These are phyloP conservation scores for Fusarium brachygibbosum DNA, from an alignment of 2,329 filamentous ascomycete genomes.

Conservation along the genomic window DNA sequence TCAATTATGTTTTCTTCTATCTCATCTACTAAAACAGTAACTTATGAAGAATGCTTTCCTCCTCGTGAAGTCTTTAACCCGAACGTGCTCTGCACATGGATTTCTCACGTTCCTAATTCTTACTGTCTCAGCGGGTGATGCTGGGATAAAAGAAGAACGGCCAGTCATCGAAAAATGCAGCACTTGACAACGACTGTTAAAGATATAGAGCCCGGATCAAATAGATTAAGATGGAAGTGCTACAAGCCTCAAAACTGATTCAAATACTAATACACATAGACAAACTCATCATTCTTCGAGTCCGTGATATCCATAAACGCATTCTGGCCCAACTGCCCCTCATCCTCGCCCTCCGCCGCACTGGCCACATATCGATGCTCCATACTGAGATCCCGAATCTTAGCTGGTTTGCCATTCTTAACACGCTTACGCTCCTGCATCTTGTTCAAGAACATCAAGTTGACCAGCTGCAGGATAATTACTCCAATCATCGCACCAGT, in stretches of 20 bases:
- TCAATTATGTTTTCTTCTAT: too few relatives aligned
- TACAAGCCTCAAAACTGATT: accelerated
- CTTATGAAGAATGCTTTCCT: too few relatives aligned
- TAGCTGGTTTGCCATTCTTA: conserved; percentile 70
- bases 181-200: too few relatives aligned
- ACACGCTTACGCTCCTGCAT: conserved; percentile 68
- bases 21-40: too few relatives aligned
- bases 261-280: conserved; percentile 67
- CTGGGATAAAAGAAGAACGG: too few relatives aligned
- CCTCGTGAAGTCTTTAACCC: too few relatives aligned
- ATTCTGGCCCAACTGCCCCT: conserved; percentile 59
- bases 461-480: conserved; percentile 66
- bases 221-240: too few relatives aligned
- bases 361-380: conserved; percentile 57
- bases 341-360: conserved; percentile 12
- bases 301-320: conserved; percentile 74
- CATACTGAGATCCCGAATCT: conserved; percentile 73
- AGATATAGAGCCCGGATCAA: too few relatives aligned
- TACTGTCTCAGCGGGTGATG: too few relatives aligned
- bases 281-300: conserved; percentile 75
- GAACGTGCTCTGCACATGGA: too few relatives aligned
- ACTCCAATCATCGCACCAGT: conserved; percentile 67
- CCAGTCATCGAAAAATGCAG: too few relatives aligned
- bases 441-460: conserved; percentile 69
- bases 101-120: too few relatives aligned